Conservation (phyloP, 345 rosid species). For the Heritiera littoralis region DNA sequence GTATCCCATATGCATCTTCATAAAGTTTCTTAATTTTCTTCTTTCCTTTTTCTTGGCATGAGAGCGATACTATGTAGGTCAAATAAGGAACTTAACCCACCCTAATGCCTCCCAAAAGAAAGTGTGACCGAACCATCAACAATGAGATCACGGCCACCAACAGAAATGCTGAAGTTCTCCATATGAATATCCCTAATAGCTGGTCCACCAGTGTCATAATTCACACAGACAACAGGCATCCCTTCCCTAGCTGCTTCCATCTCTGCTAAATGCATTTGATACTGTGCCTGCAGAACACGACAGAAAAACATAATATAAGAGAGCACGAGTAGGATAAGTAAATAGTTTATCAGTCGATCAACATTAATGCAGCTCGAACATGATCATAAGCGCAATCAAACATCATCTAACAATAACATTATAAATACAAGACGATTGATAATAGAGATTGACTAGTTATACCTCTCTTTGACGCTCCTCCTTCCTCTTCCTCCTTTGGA, state of each 20-base stretch:
- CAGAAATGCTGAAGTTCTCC: constrained; percentile 91
- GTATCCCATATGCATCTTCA: background rate
- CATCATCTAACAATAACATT: background rate
- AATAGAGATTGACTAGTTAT: background rate
- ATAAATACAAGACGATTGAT: background rate
- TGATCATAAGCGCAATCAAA: background rate
- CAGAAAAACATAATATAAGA: background rate
- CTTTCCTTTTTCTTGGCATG: constrained; percentile 14
- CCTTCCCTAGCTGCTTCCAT: constrained; percentile 96
- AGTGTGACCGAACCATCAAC: constrained; percentile 87
- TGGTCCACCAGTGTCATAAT: constrained; percentile 73
- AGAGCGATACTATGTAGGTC: constrained; percentile 5
- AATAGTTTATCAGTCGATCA: background rate
- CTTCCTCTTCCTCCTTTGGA: constrained; percentile 91
- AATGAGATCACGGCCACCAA: constrained; percentile 97
- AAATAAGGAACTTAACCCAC: constrained; percentile 47
- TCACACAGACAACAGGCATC: constrained; percentile 86
- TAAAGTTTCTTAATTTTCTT: background rate
- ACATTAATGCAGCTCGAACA: background rate
- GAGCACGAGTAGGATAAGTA: background rate
- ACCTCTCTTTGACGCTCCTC: constrained; percentile 98
- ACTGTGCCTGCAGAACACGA: constrained; percentile 64
- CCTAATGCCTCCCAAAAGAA: constrained; percentile 95
- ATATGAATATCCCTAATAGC: constrained; percentile 84
- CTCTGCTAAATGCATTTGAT: constrained; percentile 86